phyloP scores from a whole-genome alignment of 306 rosid species.

The Prunus mongolica region DNA sequence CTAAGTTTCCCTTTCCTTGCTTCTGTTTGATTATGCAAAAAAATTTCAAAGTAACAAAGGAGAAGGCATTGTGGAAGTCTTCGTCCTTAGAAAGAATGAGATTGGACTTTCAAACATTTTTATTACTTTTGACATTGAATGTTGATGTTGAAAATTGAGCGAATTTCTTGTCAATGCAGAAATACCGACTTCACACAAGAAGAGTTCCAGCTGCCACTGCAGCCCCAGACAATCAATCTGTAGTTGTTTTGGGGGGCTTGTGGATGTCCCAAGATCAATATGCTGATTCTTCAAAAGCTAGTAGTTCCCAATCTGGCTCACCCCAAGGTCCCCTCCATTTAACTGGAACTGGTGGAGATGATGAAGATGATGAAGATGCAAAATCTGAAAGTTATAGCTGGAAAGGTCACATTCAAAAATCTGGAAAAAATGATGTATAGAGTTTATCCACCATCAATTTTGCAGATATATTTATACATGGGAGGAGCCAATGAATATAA shows the following conservation, averaged over 20 bases:
- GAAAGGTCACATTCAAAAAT: constrained; percentile 49
- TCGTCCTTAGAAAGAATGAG: not conserved
- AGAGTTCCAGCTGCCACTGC: constrained; percentile 52
- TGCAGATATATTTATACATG: constrained; percentile 66
- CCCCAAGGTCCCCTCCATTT: constrained; percentile 94
- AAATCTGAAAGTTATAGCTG: constrained; percentile 79
- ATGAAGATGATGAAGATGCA: constrained; percentile 75
- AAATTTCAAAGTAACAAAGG: not conserved
- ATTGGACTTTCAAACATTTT: constrained; percentile 2
- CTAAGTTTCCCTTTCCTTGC: constrained; percentile 1
- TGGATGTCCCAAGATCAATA: constrained; percentile 75
- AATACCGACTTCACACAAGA: constrained; percentile 90
- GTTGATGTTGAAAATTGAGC: constrained; percentile 6
- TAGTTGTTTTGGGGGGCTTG: constrained; percentile 63
- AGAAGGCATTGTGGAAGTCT: constrained; percentile 2
- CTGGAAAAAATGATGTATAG: constrained; percentile 72
- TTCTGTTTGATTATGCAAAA: constrained; percentile 9
- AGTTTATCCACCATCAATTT: constrained; percentile 57
- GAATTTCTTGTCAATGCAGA: constrained; percentile 46
- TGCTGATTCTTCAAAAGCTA: constrained; percentile 72
- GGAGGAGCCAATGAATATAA: constrained; percentile 52
- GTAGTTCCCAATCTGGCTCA: constrained; percentile 77
- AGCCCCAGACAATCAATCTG: constrained; percentile 41
- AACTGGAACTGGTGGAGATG: constrained; percentile 54
- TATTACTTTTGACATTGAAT: constrained; percentile 15